Percentiles rank a stretch among this genome's conserved stretches.
phyloP scores from a whole-genome alignment of 352 stramenopile genomes.

The Globisporangium yorkense region DNA sequence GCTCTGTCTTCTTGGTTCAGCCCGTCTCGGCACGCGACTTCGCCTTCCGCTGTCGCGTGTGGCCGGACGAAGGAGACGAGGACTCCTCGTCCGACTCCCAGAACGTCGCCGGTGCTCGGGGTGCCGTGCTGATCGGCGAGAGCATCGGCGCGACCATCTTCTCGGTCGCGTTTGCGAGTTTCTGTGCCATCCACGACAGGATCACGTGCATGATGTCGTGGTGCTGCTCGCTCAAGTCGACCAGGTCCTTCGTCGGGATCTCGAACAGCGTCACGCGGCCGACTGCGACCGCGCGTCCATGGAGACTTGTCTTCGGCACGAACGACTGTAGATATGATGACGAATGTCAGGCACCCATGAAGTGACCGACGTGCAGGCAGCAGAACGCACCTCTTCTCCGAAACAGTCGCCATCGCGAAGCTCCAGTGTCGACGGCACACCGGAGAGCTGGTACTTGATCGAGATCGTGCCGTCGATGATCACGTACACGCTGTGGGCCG shows the following conservation, averaged over 20 bases:
- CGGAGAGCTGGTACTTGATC: conserved; percentile 21
- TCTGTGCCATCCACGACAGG: conserved; percentile 72
- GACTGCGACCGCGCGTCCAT: conserved; percentile 34
- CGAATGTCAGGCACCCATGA: not conserved
- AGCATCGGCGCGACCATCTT: conserved; percentile 58
- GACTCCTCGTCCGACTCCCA: conserved; percentile 34
- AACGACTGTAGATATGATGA: conserved; percentile 46
- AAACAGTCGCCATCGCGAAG: conserved; percentile 72
- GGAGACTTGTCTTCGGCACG: conserved; percentile 41
- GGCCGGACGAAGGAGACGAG: conserved; percentile 6
- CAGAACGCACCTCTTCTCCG: conserved; percentile 54
- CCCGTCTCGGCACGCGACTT: conserved; percentile 58
- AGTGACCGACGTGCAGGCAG: conserved; percentile 9
- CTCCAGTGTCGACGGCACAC: conserved; percentile 23
- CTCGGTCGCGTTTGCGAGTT: conserved; percentile 57
- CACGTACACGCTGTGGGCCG: conserved; percentile 50
- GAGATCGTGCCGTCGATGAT: conserved; percentile 69
- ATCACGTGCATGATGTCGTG: conserved; percentile 81
- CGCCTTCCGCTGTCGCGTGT: conserved; percentile 13
- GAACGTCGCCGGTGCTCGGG: conserved; percentile 10
- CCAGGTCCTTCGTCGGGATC: conserved; percentile 68
- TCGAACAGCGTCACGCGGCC: conserved; percentile 64
- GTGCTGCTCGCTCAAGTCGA: conserved; percentile 75
- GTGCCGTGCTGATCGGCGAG: conserved; percentile 23
- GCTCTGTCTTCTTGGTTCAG: conserved; percentile 11